Evolutionary conservation across 2,329 filamentous ascomycete species (phyloP), one percentile per base, ranked within the genome.

Genomic region (Exophiala viscosa): DNA sequence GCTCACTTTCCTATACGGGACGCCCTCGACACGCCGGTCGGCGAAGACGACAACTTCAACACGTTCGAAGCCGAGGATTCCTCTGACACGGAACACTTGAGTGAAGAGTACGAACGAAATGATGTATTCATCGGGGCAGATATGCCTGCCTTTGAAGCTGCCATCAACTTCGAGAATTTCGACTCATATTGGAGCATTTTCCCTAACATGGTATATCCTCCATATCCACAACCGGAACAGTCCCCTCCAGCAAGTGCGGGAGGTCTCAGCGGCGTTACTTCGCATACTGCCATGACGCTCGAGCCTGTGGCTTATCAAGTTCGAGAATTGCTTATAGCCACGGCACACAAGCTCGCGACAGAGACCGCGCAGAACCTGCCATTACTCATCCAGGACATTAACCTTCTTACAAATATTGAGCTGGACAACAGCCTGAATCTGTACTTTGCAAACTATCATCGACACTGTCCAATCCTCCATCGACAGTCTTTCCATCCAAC

Each of bases 371-470:
- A 58, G 31, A 45, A 50, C 31, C 17, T 55, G 14, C 17, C 38
- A 17, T 38, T 48, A 13, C 14, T 60, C 31, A 48, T 18, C 7
- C 13, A 47, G 5, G 45, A 47, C 15, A 60, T 60, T 43, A 45
- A 48, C 9, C 42, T 50, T 3, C 46, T 60, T 32, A 60, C 70
- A 73, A 50, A 73, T 71, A 48, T 60, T n/a, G 52, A 59, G 23
- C 38, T 63, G 11, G 56, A 61, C 34, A 47, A 60, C 17, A 59
- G 57, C 13, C 32, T 63, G 15, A 51, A 57, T 38, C 61, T 74
- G 2, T 77, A 73, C 48, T 76, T 76, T 51, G 67, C 67, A 41
- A 69, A 69, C 52, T 76, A 74, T 66, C 72, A 77, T 33, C 68
- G 67, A 1, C 73, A 72, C 48, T 73, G 70, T 50, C 62, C 72